Evolutionary conservation across 345 rosid species (phyloP), one percentile per base, ranked within the genome.

Genomic region (Citrus sp.): DNA sequence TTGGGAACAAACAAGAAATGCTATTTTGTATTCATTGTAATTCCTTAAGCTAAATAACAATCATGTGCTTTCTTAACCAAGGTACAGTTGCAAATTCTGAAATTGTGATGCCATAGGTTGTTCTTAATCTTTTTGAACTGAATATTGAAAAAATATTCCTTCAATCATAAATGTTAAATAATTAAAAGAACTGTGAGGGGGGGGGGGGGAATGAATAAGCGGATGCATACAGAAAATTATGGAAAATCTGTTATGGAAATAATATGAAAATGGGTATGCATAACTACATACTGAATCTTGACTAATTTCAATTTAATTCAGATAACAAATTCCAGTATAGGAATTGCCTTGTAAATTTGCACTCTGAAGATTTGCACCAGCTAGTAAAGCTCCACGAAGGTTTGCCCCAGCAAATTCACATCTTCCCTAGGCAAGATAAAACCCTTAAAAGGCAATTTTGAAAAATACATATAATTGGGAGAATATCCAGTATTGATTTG

Each of bases 361-460:
- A 90, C 98, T 93, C 85, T 93, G 94, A 87, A 95, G 98, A 90
- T 77, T 90, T 66, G 96, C 85, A 80, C 95, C 99, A 80, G 97
- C 91, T 86, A 95, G 82, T 74, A 92, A 74, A 72, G 98, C 95
- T 74, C 97, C 96, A 69, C 91, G 90, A 82, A 95, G 97, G 81
- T 93, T 92, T 70, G 98, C 97, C 21, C 91, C 82, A 22, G 95
- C 91, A 85, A 93, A 95, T 85, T 93, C 97, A 86, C 99, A 95
- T 88, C 99, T 95, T 92, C 85, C 82, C 91, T 84, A 86, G 86
- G 88, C 86, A 86, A 79, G 55, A 75, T 9, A 80, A 62, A 76
- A 82, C 28, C 72, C 74, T 80, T 81, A 78, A 78, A 78, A 72
- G 16, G 35, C 67, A 70, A 34, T 65, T 76, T 24, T 61, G 1